Evolutionary conservation across 495 filamentous ascomycete genomes (phyloP), one percentile per base, ranked within the genome.

Genomic region (Arthonia radiata): DNA sequence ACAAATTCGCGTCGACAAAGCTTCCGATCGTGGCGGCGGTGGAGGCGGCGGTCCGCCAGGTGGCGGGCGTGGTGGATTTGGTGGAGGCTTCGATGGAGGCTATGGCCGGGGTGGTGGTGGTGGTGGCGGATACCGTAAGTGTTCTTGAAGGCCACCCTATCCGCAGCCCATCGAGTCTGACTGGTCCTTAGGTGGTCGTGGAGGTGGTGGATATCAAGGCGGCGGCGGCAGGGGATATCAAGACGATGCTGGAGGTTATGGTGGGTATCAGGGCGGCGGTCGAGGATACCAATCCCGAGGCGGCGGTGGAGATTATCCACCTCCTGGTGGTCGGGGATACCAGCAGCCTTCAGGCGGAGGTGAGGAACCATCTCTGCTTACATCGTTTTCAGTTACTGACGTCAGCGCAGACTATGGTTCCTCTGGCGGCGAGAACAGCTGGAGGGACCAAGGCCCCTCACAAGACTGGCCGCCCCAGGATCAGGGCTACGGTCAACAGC

Each of bases 1-100:
- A 31, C 64, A 61, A 29, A 93, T 99, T 41, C 82, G 89, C 32
- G 86, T 99, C 25, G 86, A 93, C 55, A 91, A 77, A 46, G 89
- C 86, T 27, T 82, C 78, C 24, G 80, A 94, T 47, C 69, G 70
- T 38, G 58, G 62, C 23, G 51, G 60, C 19, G 58, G 57, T 26
- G 59, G 63, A 13, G 56, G 56, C 17, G 56, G 54, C n/a, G 47
- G 63, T 22, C 51, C 61, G 12, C 25, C 33, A 6, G 36, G 41
- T 27, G 24, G 35, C 10, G 36, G 46, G 19, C 49, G 57, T 31
- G 50, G 53, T 35, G 50, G 46, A 16, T 50, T 58, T 14, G 43
- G 37, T 12, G n/a, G 17, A 18, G 31, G 41, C 13, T 15, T 13
- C 12, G 34, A 31, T 13, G 31, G 26, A 33, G 25, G 24, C n/a